Evolutionary conservation across 2,329 filamentous ascomycete species (phyloP).

Genomic region (Cladosporium sphaerospermum): DNA sequence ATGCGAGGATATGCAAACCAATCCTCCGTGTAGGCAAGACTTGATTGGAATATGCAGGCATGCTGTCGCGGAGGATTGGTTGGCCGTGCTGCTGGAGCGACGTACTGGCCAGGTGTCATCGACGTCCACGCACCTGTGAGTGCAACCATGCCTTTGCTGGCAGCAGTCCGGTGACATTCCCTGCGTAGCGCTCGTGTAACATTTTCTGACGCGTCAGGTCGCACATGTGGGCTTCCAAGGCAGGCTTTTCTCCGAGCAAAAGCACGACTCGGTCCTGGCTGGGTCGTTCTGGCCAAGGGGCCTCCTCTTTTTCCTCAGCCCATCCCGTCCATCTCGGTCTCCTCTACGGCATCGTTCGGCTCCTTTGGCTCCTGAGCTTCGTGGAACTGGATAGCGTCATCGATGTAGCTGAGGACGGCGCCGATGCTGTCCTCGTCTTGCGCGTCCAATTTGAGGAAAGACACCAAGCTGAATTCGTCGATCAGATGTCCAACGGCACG

Average conservation of each 20-base stretch:
- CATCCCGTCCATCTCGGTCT: conserved; percentile 51
- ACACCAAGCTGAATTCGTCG: conserved; percentile 97
- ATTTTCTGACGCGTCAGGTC: background rate
- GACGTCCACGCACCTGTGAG: too few relatives aligned
- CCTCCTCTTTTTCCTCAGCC: conserved; percentile 28
- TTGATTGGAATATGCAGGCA: too few relatives aligned
- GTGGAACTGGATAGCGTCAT: conserved; percentile 88
- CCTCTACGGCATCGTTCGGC: conserved; percentile 50
- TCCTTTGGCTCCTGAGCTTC: conserved; percentile 89
- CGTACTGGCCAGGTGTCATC: too few relatives aligned
- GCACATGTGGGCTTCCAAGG: background rate
- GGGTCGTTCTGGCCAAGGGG: too few relatives aligned
- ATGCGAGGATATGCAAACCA: too few relatives aligned
- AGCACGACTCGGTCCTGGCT: too few relatives aligned
- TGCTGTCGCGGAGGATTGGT: too few relatives aligned
- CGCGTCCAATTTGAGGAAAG: conserved; percentile 81
- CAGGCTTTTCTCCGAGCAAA: background rate
- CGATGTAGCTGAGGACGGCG: conserved; percentile 81
- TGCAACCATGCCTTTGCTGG: too few relatives aligned
- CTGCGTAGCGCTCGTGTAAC: background rate
- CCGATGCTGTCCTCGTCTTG: conserved; percentile 89
- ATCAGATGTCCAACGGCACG: conserved; percentile 84
- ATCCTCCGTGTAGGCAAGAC: too few relatives aligned
- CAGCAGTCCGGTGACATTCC: too few relatives aligned
- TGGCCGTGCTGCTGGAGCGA: too few relatives aligned